phyloP scores from a whole-genome alignment of 371 early-diverging fungal species.

The Rhizopus microsporus region DNA sequence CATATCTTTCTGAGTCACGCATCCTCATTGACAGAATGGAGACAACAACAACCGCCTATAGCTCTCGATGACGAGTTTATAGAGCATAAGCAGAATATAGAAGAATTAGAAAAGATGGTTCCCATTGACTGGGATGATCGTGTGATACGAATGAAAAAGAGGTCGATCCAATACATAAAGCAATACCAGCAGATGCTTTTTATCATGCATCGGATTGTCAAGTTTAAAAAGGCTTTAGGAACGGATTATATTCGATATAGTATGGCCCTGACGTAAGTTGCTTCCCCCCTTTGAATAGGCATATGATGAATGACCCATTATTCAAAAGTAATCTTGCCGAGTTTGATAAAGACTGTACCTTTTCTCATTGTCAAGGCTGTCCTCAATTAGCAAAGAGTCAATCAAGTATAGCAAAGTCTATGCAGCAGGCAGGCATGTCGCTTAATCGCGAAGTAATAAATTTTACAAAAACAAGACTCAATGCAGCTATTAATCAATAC shows the following conservation, averaged over 20 bases:
- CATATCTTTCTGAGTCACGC: conserved; percentile 68
- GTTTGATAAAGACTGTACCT: conserved; percentile 50
- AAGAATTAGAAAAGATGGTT: conserved; percentile 15
- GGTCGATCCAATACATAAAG: conserved; percentile 37
- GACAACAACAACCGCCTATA: conserved; percentile 38
- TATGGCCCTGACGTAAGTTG: conserved; percentile 48
- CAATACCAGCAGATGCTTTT: conserved; percentile 60
- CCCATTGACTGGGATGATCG: conserved; percentile 48
- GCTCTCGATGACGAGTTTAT: conserved; percentile 56
- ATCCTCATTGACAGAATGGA: conserved; percentile 44
- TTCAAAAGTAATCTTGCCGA: conserved; percentile 29
- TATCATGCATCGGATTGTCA: conserved; percentile 58
- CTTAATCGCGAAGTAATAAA: not conserved
- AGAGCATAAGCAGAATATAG: conserved; percentile 18
- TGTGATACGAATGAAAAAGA: conserved; percentile 27
- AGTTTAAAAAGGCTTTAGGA: conserved; percentile 56
- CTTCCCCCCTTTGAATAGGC: not conserved
- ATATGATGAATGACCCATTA: not conserved
- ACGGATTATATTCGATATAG: conserved; percentile 56
- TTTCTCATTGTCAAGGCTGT: conserved; percentile 55
- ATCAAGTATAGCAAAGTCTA: conserved; percentile 43
- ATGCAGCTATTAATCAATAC: not conserved
- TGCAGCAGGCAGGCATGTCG: conserved; percentile 45
- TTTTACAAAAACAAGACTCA: not conserved
- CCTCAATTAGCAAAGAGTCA: conserved; percentile 49